phyloP scores from a whole-genome alignment of 176 grass and related monocot species.

The Alloteropsis semialata region DNA sequence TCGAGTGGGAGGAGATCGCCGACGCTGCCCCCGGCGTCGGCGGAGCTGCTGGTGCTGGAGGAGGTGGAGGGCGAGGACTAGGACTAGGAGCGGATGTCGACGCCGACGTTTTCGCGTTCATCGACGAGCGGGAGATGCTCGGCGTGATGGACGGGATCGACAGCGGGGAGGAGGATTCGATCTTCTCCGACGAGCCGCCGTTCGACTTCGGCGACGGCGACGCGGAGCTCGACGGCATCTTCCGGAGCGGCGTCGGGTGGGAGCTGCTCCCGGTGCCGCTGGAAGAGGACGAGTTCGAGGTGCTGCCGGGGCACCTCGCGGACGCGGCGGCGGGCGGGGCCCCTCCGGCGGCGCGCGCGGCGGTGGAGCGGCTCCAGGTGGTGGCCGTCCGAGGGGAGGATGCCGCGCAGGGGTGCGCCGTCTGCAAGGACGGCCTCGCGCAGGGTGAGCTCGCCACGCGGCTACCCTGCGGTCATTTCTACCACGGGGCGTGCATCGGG shows the following conservation, averaged over 20 bases:
- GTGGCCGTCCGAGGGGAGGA: constrained; percentile 34
- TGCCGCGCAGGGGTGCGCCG: constrained; percentile 30
- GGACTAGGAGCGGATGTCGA: background rate
- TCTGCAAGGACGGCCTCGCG: constrained; percentile 70
- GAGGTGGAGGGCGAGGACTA: background rate
- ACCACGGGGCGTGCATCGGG: constrained; percentile 60
- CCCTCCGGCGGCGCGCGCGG: constrained; percentile 52
- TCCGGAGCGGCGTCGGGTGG: constrained; percentile 44
- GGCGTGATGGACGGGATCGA: constrained; percentile 52
- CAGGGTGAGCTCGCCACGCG: constrained; percentile 48
- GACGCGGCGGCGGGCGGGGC: constrained; percentile 33
- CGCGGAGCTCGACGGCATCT: constrained; percentile 38
- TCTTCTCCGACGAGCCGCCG: constrained; percentile 49
- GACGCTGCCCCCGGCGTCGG: background rate
- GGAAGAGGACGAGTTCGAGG: constrained; percentile 51
- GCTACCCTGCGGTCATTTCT: constrained; percentile 62
- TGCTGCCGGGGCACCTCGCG: constrained; percentile 48
- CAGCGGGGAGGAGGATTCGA: constrained; percentile 40
- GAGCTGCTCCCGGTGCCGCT: constrained; percentile 53
- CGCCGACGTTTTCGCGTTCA: constrained; percentile 29
- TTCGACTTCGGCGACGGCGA: constrained; percentile 41
- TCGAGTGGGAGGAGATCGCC: constrained; percentile 74
- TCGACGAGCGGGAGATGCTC: constrained; percentile 59
- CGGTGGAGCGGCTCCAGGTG: constrained; percentile 54
- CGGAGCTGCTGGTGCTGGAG: background rate